Percentiles rank a stretch among this genome's conserved stretches.
These are phyloP conservation scores for Erodium moschatum DNA, from an alignment of 441 rosid species.

Conservation along the genomic window DNA sequence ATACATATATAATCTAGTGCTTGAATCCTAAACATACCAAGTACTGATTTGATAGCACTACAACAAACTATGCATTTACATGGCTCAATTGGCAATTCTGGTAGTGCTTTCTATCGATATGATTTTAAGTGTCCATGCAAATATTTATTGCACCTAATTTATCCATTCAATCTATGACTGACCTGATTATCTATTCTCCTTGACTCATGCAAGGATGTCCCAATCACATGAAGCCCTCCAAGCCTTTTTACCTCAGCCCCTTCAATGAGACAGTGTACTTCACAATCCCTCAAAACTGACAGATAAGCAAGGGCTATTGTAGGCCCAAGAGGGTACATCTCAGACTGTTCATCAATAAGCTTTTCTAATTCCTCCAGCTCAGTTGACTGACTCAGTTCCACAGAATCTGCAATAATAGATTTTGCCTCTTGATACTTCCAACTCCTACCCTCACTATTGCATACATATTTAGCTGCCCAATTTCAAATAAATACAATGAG, in stretches of 20 bases:
- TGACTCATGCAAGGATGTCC: slow-evolving; percentile 93
- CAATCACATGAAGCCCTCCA: slow-evolving; percentile 95
- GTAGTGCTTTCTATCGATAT: background rate
- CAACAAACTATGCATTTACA: background rate
- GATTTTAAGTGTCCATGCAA: background rate
- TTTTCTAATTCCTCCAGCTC: slow-evolving; percentile 47
- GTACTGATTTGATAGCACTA: background rate
- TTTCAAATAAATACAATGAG: slow-evolving; percentile 9
- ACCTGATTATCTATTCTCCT: slow-evolving; percentile 98
- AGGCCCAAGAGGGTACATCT: slow-evolving; percentile 88
- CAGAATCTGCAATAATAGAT: slow-evolving; percentile 56
- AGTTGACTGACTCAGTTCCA: slow-evolving; percentile 75
- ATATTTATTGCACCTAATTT: slow-evolving; percentile 5
- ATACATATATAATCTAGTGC: too few relatives aligned
- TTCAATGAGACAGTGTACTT: slow-evolving; percentile 71
- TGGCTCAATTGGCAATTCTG: slow-evolving; percentile 4
- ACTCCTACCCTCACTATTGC: slow-evolving; percentile 80
- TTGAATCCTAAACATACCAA: too few relatives aligned
- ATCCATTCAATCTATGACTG: slow-evolving; percentile 21
- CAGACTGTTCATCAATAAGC: slow-evolving; percentile 72
- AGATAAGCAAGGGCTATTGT: slow-evolving; percentile 75
- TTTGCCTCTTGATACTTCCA: slow-evolving; percentile 72
- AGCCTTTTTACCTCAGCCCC: slow-evolving; percentile 90
- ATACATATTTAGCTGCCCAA: slow-evolving; percentile 73
- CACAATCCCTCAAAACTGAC: slow-evolving; percentile 79